Conservation (phyloP, 2,329 filamentous ascomycete species). For the Cryphonectria nitschkei region DNA sequence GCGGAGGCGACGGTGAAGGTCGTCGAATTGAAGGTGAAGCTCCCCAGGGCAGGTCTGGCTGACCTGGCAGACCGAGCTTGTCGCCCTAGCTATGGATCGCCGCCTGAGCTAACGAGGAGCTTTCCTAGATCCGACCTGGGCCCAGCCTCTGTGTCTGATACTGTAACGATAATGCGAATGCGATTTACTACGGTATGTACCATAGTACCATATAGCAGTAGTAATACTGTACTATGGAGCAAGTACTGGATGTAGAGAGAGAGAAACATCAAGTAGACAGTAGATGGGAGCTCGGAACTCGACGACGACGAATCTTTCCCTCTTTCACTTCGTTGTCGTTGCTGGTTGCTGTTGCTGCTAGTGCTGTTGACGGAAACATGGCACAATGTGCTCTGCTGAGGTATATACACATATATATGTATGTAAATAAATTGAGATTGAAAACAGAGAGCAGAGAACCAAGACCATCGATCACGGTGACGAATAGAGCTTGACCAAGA, state of each 20-base stretch:
- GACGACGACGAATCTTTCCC: not conserved
- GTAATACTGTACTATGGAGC: not conserved
- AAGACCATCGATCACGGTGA: not conserved
- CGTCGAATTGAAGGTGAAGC: conserved; percentile 11
- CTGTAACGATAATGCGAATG: not conserved
- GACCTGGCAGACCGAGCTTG: conserved; percentile 1
- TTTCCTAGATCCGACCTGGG: not conserved
- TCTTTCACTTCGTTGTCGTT: not conserved
- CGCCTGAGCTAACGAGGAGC: not conserved
- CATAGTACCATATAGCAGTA: not conserved
- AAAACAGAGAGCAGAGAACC: not conserved
- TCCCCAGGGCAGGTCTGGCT: not conserved
- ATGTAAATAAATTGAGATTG: not conserved
- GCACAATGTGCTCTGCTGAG: not conserved
- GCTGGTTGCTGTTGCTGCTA: no score
- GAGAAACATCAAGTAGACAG: not conserved
- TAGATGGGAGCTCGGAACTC: not conserved
- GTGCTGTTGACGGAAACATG: not conserved
- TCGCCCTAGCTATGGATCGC: conserved; percentile 6
- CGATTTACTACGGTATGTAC: not conserved
- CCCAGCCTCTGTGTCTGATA: conserved; percentile 4
- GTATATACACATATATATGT: not conserved
- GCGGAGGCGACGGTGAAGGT: conserved; percentile 8
- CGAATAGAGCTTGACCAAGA: not conserved
- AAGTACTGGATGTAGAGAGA: not conserved